Base-by-base conservation (phyloP, 2,329 filamentous ascomycete species). In the Fusarium hainanense region DNA sequence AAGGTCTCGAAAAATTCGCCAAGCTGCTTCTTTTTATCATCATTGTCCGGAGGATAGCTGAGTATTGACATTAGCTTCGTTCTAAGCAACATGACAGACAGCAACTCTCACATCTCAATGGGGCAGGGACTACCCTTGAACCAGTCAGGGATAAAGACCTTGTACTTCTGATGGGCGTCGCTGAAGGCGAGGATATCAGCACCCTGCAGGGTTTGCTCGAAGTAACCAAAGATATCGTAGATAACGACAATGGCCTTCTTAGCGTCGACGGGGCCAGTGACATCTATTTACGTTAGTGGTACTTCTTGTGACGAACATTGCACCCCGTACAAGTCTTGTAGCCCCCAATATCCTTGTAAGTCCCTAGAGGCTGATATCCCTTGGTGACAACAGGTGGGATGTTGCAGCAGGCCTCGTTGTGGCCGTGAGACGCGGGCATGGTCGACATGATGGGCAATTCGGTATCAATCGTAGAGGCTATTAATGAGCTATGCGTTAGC, bases 121-220 rank as follows among this genome's bases (percentile, higher is more conserved):
- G 83, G 80, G 74, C 81, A 82, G 3, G 93, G 91, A 70, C 88
- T 85, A 78, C 93, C 94, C 64, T 92, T 87, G 83, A 97, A 97
- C 86, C 93, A 95, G 82, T 98, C 94, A 28, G 94, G 94, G 69
- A 98, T 94, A 81, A 94, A 94, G 72, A 97, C 92, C 73, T 89
- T 90, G 84, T 97, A 96, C 76, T 92, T 88, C 78, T 83, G 87
- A 80, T 82, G 85, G 79, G 82, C 76, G 74, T 87, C 84, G 65
- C 84, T 82, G 47, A 81, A 82, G 46, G 88, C 84, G 25, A 91
- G 82, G 71, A 88, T 92, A 74, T 93, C 91, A 67, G 89, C 89
- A 25, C 90, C 91, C 78, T 92, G 90, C 13, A 92, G 68, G 4
- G 90, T 90, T 79, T 93, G 91, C 25, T 88, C 86, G 75, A 87